phyloP scores from a whole-genome alignment of 148 eudicot genomes.

The Bassia scoparia region DNA sequence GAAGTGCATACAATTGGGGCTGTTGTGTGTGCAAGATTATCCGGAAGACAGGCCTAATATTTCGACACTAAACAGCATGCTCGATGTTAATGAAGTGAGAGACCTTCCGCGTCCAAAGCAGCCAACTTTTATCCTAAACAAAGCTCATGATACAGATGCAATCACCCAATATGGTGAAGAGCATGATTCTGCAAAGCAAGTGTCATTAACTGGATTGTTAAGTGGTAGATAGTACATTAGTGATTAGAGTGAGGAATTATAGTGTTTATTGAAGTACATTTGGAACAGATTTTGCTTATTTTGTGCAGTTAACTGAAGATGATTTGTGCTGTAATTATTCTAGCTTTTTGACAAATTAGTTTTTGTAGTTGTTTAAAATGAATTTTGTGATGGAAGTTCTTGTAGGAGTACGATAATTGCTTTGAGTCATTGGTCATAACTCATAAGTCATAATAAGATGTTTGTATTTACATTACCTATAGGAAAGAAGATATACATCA shows the following conservation, averaged over 20 bases:
- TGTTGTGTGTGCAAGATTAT: constrained; percentile 48
- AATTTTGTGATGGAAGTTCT: too few relatives aligned
- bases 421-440: too few relatives aligned
- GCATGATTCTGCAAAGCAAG: neutral
- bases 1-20: constrained; percentile 38
- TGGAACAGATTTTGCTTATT: too few relatives aligned
- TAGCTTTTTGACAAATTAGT: too few relatives aligned
- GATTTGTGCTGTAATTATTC: too few relatives aligned
- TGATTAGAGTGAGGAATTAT: too few relatives aligned
- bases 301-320: too few relatives aligned
- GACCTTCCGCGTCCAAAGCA: constrained; percentile 33
- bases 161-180: neutral
- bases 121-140: constrained; percentile 31
- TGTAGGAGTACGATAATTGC: too few relatives aligned
- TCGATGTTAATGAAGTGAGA: constrained; percentile 18
- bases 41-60: constrained; percentile 40
- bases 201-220: neutral
- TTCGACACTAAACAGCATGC: constrained; percentile 31
- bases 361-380: too few relatives aligned
- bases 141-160: neutral
- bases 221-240: constrained; percentile 6
- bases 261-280: neutral
- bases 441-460: too few relatives aligned
- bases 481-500: too few relatives aligned
- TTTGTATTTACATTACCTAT: too few relatives aligned